These are phyloP conservation scores for Caryopteris hybrid DNA, from an alignment of 305 asterid species.

Conservation along the genomic window DNA sequence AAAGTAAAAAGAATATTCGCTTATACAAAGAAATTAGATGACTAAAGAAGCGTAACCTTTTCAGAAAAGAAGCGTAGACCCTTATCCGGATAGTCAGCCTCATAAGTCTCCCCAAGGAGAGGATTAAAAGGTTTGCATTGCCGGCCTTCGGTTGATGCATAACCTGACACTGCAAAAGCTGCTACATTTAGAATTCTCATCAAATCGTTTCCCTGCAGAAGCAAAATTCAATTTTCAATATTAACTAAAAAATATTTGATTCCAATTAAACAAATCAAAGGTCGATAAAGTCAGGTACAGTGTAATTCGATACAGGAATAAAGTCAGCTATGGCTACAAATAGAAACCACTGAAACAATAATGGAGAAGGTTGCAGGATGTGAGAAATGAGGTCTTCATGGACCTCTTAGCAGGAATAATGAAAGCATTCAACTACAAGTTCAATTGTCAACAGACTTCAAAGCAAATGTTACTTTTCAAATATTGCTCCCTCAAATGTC, in stretches of 20 bases:
- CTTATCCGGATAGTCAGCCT: constrained; percentile 97
- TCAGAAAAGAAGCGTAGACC: constrained; percentile 88
- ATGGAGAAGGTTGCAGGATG: constrained; percentile 13
- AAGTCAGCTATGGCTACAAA: not conserved
- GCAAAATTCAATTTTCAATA: constrained; percentile 17
- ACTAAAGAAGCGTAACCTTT: constrained; percentile 50
- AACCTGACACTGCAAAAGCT: constrained; percentile 97
- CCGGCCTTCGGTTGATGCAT: constrained; percentile 96
- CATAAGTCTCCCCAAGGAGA: constrained; percentile 96
- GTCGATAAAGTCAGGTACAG: constrained; percentile 11
- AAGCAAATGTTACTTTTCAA: not conserved
- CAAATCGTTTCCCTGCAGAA: constrained; percentile 89
- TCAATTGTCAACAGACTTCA: constrained; percentile 8
- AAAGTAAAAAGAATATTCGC: not conserved
- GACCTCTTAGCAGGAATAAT: not conserved
- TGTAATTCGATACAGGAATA: constrained; percentile 10
- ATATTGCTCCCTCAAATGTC: not conserved
- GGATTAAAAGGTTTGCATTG: constrained; percentile 99
- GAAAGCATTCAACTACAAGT: constrained; percentile 1
- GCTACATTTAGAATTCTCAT: constrained; percentile 94
- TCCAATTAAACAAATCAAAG: not conserved
- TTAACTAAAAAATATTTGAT: not conserved
- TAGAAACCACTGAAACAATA: constrained; percentile 7
- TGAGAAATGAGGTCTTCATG: constrained; percentile 10
- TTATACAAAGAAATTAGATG: constrained; percentile 1